Evolutionary conservation across 495 filamentous ascomycete genomes (phyloP), one percentile per base, ranked within the genome.

Genomic region (Neurospora terricola): DNA sequence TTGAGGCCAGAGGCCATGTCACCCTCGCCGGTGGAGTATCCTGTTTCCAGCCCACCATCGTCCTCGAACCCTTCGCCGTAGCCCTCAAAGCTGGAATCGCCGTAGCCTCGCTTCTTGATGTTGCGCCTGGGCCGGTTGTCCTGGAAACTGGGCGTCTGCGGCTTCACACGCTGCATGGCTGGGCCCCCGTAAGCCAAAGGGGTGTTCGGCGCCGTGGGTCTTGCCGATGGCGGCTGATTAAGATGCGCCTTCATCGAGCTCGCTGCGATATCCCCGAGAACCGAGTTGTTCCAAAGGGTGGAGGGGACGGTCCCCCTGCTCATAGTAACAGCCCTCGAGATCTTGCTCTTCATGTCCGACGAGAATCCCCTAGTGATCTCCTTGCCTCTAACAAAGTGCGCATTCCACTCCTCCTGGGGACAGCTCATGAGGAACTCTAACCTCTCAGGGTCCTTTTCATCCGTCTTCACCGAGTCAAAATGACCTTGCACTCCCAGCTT

Each of bases 351-450:
- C 16, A 75, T 74, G 23, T 76, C 73, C 9, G 80, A 73, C 21
- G 78, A 76, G 5, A 89, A 76, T 1, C 89, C 88, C 36, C 84
- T 87, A 62, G 82, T 81, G 38, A 89, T 89, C 34, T 90, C 88
- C 79, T 86, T 85, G 66, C 86, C 87, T 18, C 83, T 82, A 40
- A 84, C 84, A 74, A 82, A 80, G 71, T 81, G 78, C 23, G 78
- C 83, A 23, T 87, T 85, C 79, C 87, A 90, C 68, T 86, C 87
- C n/a, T 89, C 86, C 30, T 87, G 84, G 38, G 86, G 86, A 14
- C 84, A 79, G 54, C 77, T 80, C 21, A 85, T 80, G 76, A 92
- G 83, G 72, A 78, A 82, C 23, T 81, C 69, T 36, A 89, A 76
- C 48, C 81, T 76, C 40, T 83, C 80, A 1, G 75, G 78, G 0